These are phyloP conservation scores for Melanomma pulvis-pyrius DNA, from an alignment of 495 filamentous ascomycete genomes.

Conservation along the genomic window DNA sequence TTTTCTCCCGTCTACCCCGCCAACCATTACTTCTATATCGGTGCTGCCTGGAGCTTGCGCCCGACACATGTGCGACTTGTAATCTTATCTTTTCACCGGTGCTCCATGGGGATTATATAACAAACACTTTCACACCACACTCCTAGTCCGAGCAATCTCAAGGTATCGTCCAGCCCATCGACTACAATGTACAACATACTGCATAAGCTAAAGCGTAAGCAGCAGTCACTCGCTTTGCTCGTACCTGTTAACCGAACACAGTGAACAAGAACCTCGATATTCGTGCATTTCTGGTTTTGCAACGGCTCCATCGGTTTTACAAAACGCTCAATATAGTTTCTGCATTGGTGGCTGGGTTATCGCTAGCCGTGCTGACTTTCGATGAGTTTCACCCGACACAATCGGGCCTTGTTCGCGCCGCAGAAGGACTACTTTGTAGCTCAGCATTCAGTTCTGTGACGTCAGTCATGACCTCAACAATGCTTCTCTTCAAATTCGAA, in stretches of 20 bases:
- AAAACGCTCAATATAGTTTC: slow-evolving; percentile 13
- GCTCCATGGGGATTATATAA: no score
- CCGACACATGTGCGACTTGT: no score
- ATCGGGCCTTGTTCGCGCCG: not conserved
- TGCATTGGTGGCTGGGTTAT: slow-evolving; percentile 8
- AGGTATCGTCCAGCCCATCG: not conserved
- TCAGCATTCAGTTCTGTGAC: slow-evolving; percentile 4
- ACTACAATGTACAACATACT: not conserved
- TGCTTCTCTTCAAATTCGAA: slow-evolving; percentile 13
- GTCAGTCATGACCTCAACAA: slow-evolving; percentile 11
- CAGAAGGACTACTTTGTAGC: slow-evolving; percentile 14
- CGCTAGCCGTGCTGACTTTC: slow-evolving; percentile 12
- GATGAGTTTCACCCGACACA: slow-evolving; percentile 7
- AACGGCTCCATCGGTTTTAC: slow-evolving; percentile 5
- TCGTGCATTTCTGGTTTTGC: slow-evolving; percentile 4
- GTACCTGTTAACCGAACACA: not conserved
- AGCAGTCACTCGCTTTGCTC: not conserved
- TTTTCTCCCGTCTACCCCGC: no score
- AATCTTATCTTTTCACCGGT: no score
- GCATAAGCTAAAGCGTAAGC: not conserved
- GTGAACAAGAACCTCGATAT: slow-evolving; percentile 6
- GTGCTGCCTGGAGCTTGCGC: no score
- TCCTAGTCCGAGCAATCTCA: no score
- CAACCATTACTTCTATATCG: no score
- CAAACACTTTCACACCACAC: no score